phyloP scores from a whole-genome alignment of 2,329 filamentous ascomycete species.

The Talaromyces sp. region DNA sequence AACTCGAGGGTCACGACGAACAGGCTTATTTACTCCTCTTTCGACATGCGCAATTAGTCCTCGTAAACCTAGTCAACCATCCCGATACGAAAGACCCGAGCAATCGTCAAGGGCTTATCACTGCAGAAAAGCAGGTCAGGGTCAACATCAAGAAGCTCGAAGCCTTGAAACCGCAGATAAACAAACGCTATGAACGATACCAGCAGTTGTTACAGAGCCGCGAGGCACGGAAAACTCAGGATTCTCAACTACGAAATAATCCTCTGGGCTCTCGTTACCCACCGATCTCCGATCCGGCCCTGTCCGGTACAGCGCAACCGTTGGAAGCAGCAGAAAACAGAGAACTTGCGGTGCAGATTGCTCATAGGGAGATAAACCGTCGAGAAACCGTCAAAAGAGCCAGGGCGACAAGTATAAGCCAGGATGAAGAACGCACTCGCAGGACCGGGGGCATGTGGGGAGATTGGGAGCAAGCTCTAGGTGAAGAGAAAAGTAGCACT shows the following conservation, averaged over 20 bases:
- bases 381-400: conserved; percentile 61
- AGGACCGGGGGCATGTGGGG: conserved; percentile 54
- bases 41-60: conserved; percentile 79
- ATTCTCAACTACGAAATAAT: conserved; percentile 15
- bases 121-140: conserved; percentile 61
- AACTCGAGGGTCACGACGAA: conserved; percentile 78
- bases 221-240: conserved; percentile 40
- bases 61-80: conserved; percentile 71
- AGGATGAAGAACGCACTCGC: conserved; percentile 57
- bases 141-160: conserved; percentile 70
- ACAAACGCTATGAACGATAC: conserved; percentile 68
- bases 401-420: conserved; percentile 56
- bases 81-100: conserved; percentile 69
- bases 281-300: conserved; percentile 53
- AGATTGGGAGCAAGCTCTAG: conserved; percentile 49
- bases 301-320: conserved; percentile 57
- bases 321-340: conserved; percentile 69
- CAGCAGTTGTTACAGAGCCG: conserved; percentile 49
- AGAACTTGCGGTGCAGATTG: conserved; percentile 72
- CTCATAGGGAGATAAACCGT: conserved; percentile 67
- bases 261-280: conserved; percentile 20
- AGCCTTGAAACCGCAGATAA: conserved; percentile 72
- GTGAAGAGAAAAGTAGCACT: conserved; percentile 31
- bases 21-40: conserved; percentile 90
- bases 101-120: conserved; percentile 51